A percentile compares a stretch with the other conserved stretches of the same genome.
These are phyloP conservation scores for Silene uniflora DNA, from an alignment of 148 eudicot genomes.

Conservation along the genomic window DNA sequence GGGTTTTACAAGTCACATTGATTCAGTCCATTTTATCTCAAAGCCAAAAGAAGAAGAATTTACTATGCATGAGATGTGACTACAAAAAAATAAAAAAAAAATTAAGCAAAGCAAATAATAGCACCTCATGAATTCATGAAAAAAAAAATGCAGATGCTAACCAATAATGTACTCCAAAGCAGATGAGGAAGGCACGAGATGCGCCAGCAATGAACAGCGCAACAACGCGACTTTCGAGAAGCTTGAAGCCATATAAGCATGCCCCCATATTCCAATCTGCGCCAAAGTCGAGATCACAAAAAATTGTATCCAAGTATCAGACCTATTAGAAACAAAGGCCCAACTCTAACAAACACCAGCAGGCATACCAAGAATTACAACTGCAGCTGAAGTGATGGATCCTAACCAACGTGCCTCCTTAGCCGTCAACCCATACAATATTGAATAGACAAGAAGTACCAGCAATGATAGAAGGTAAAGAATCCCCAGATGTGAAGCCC, in stretches of 20 bases:
- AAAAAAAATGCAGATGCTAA: constrained; percentile 32
- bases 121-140: not conserved
- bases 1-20: not conserved
- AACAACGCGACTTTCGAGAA: constrained; percentile 75
- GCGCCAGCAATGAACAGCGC: constrained; percentile 92
- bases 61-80: not conserved
- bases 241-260: constrained; percentile 89
- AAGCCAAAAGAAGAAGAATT: constrained; percentile 1
- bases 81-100: not conserved
- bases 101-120: not conserved
- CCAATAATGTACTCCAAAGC: constrained; percentile 99
- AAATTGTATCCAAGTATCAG: not conserved
- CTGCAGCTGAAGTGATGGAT: constrained; percentile 93
- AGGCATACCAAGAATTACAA: constrained; percentile 75
- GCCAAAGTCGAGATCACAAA: constrained; percentile 10
- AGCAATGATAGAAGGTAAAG: constrained; percentile 78
- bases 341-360: constrained; percentile 2
- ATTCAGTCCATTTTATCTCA: constrained; percentile 1
- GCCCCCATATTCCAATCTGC: constrained; percentile 99
- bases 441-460: constrained; percentile 79
- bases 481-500: constrained; percentile 87
- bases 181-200: constrained; percentile 88
- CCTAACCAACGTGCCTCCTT: constrained; percentile 92
- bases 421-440: constrained; percentile 89
- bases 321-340: not conserved